These are phyloP conservation scores for Lodderomyces orthopsilosis DNA, from an alignment of 1,139 yeast genomes.

Conservation along the genomic window DNA sequence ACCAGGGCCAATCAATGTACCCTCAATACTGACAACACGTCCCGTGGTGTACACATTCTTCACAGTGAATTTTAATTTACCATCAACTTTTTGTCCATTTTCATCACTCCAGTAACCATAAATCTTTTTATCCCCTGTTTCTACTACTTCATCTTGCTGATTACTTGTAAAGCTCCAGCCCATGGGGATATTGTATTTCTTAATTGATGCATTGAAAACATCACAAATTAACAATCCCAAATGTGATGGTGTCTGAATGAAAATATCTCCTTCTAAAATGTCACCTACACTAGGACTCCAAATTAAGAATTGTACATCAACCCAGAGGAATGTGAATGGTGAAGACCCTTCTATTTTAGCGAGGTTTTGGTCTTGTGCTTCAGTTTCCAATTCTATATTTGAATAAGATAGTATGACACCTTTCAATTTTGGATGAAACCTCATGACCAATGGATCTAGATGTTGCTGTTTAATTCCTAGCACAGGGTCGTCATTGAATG, in stretches of 20 bases:
- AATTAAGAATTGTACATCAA: constrained; percentile 74
- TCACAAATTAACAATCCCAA: constrained; percentile 88
- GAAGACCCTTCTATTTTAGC: constrained; percentile 76
- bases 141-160: constrained; percentile 58
- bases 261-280: constrained; percentile 76
- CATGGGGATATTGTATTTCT: constrained; percentile 76
- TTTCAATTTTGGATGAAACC: constrained; percentile 64
- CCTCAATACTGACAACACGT: constrained; percentile 79
- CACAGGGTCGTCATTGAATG: constrained; percentile 62
- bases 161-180: constrained; percentile 81
- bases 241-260: constrained; percentile 93
- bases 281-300: constrained; percentile 93
- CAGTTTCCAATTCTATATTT: constrained; percentile 46
- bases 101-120: constrained; percentile 88
- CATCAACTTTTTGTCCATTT: constrained; percentile 70
- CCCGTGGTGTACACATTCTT: constrained; percentile 76
- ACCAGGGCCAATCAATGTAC: constrained; percentile 70
- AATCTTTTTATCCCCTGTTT: constrained; percentile 34
- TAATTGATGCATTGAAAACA: constrained; percentile 91
- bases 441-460: constrained; percentile 85
- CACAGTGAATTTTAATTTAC: constrained; percentile 72
- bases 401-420: constrained; percentile 85
- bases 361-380: constrained; percentile 31
- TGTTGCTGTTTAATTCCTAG: constrained; percentile 85
- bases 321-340: constrained; percentile 89